phyloP scores from a whole-genome alignment of 208 protist genomes.

The Trypanosoma avium region DNA sequence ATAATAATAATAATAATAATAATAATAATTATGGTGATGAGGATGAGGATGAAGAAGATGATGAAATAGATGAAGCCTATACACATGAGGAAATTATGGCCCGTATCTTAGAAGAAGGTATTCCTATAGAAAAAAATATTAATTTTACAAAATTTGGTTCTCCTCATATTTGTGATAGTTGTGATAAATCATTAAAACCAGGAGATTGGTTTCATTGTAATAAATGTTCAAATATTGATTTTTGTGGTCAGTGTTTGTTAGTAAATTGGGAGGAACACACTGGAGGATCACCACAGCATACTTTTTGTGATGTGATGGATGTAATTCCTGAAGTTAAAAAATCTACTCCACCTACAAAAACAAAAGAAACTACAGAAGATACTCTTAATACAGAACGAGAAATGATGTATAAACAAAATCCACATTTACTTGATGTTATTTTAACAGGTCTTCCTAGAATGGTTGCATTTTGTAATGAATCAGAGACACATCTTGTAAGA shows the following conservation, averaged over 20 bases:
- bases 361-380: background rate
- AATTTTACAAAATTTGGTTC: conserved; percentile 27
- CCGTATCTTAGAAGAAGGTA: conserved; percentile 29
- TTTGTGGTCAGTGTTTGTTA: conserved; percentile 67
- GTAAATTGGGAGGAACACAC: conserved; percentile 42
- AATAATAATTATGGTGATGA: conserved; percentile 23
- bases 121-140: conserved; percentile 38
- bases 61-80: conserved; percentile 32
- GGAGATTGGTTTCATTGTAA: conserved; percentile 87
- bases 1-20: conserved; percentile 13
- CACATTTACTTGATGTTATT: conserved; percentile 48
- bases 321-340: background rate
- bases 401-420: conserved; percentile 40
- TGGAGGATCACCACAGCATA: conserved; percentile 32
- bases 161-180: conserved; percentile 66
- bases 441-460: conserved; percentile 59
- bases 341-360: background rate
- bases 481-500: conserved; percentile 52
- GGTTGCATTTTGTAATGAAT: conserved; percentile 53
- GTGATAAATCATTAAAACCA: conserved; percentile 38
- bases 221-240: conserved; percentile 69
- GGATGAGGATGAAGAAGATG: conserved; percentile 27
- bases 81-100: conserved; percentile 45
- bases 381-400: conserved; percentile 23
- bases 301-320: conserved; percentile 77